Evolutionary conservation across 305 asterid genomes (phyloP).

Genomic region (Fraxinus platypoda): DNA sequence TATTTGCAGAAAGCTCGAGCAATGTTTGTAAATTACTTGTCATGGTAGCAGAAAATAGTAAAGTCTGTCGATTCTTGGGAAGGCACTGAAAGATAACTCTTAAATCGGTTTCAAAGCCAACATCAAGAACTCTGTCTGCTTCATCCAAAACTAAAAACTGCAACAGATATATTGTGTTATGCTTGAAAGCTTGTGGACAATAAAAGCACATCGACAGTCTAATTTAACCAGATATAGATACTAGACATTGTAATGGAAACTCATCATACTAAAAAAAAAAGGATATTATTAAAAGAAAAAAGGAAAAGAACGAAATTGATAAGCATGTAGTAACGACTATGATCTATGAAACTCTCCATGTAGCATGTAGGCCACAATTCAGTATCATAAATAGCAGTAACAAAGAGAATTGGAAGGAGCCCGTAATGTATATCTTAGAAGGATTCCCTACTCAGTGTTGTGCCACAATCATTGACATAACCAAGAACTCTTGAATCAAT

Average conservation of each 20-base stretch:
- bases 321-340: background rate
- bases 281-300: background rate
- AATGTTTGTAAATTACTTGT: slow-evolving; percentile 68
- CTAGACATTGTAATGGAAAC: background rate
- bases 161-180: slow-evolving; percentile 32
- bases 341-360: background rate
- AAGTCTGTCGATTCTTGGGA: slow-evolving; percentile 84
- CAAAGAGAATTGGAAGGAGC: background rate
- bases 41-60: slow-evolving; percentile 94
- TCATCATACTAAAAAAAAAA: background rate
- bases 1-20: slow-evolving; percentile 82
- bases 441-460: background rate
- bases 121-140: slow-evolving; percentile 91
- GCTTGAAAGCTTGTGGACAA: slow-evolving; percentile 5
- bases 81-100: slow-evolving; percentile 77
- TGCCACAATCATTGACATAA: slow-evolving; percentile 1
- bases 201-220: slow-evolving; percentile 7
- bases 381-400: background rate
- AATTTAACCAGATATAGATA: background rate
- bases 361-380: background rate
- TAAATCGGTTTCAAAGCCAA: slow-evolving; percentile 79
- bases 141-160: slow-evolving; percentile 96
- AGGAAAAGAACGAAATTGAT: background rate
- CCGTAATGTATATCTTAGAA: background rate
- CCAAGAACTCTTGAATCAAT: slow-evolving; percentile 7